Evolutionary conservation across 305 asterid species (phyloP).

Genomic region (Rubia balearica): DNA sequence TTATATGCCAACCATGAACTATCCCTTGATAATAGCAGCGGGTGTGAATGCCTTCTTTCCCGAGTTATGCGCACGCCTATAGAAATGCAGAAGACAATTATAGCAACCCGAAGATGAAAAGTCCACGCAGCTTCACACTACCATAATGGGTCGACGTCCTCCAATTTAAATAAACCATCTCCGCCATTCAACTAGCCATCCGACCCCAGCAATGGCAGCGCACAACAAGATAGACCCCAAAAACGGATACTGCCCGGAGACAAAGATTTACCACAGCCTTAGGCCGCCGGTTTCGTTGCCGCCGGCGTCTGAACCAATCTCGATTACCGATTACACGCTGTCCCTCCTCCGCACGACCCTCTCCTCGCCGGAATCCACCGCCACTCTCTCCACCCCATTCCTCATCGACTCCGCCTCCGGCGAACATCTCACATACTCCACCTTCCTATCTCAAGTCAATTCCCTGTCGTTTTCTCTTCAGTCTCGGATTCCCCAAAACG

Average conservation of each 20-base stretch:
- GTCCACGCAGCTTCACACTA: background rate
- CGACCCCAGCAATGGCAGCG: background rate
- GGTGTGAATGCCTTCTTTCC: background rate
- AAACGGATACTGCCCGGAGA: conserved; percentile 41
- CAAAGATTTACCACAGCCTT: conserved; percentile 55
- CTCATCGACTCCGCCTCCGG: conserved; percentile 54
- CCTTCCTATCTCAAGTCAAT: conserved; percentile 36
- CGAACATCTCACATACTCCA: conserved; percentile 34
- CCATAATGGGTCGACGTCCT: background rate
- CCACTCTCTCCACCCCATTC: conserved; percentile 49
- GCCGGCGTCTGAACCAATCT: conserved; percentile 43
- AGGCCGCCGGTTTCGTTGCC: conserved; percentile 51
- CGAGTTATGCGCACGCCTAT: background rate
- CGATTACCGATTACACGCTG: conserved; percentile 36
- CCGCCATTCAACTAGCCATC: background rate
- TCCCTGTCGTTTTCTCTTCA: conserved; percentile 47
- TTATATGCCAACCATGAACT: background rate
- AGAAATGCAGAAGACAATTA: too few relatives aligned
- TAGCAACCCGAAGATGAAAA: background rate
- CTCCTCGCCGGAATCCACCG: conserved; percentile 26
- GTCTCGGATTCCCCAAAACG: conserved; percentile 31
- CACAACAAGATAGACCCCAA: conserved; percentile 29
- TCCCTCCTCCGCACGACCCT: conserved; percentile 45
- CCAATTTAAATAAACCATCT: background rate
- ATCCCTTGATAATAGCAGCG: conserved; percentile 1